Evolutionary conservation across 2,329 filamentous ascomycete genomes (phyloP).

Genomic region (Ophiostoma ulmi): DNA sequence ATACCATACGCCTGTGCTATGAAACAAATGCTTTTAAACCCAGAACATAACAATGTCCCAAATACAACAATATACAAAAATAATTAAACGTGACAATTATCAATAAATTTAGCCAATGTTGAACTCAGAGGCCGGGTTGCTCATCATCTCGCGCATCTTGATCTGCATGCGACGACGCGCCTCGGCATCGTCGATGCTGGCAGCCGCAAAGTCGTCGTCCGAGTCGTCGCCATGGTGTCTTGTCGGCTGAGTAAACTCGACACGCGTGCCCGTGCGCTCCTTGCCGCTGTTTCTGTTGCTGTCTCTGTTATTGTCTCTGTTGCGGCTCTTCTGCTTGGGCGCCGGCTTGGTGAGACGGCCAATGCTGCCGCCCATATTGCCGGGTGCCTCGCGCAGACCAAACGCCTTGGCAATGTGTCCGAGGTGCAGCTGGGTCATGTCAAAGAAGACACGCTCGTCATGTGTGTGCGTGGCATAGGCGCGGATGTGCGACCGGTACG

Average conservation of each 20-base stretch:
- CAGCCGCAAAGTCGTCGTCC: conserved; percentile 33
- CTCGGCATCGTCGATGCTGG: conserved; percentile 48
- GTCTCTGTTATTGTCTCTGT: conserved; percentile 5
- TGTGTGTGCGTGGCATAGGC: conserved; percentile 93
- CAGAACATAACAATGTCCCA: conserved; percentile 15
- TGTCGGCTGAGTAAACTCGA: background rate
- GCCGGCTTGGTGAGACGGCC: conserved; percentile 42
- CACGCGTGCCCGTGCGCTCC: conserved; percentile 11
- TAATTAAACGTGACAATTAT: background rate
- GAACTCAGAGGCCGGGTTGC: conserved; percentile 28
- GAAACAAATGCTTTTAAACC: conserved; percentile 18
- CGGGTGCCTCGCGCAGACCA: conserved; percentile 79
- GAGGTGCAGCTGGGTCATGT: conserved; percentile 84
- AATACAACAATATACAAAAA: conserved; percentile 4
- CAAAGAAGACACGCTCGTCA: conserved; percentile 78
- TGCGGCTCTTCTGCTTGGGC: conserved; percentile 29
- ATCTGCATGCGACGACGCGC: conserved; percentile 51
- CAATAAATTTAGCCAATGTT: conserved; percentile 27
- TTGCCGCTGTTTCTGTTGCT: conserved; percentile 23
- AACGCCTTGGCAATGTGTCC: conserved; percentile 94
- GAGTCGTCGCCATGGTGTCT: conserved; percentile 28
- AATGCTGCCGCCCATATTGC: conserved; percentile 64
- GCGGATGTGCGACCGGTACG: conserved; percentile 85
- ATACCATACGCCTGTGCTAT: conserved; percentile 15
- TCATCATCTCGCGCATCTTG: conserved; percentile 31